Percentiles rank a stretch among this genome's conserved stretches.
Evolutionary conservation across 257 asterid species (phyloP).

Genomic region (Solanum sitiens): DNA sequence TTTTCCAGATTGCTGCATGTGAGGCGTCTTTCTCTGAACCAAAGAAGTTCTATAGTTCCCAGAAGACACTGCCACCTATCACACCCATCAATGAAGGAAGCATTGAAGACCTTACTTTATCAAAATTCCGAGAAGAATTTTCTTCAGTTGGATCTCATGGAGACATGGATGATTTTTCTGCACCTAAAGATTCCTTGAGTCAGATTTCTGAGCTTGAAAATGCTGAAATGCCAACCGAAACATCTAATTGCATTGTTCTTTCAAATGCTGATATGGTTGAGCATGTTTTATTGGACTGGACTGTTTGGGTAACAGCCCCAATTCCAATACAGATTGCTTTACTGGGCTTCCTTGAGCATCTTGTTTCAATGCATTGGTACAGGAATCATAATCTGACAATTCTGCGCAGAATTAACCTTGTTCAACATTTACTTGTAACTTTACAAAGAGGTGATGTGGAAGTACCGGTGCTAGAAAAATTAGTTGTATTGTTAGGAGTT

Average conservation of each 20-base stretch:
- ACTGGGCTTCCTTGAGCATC: slow-evolving; percentile 94
- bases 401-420: slow-evolving; percentile 92
- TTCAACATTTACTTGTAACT: slow-evolving; percentile 91
- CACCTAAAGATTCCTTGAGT: slow-evolving; percentile 77
- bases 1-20: slow-evolving; percentile 97
- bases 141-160: slow-evolving; percentile 87
- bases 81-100: slow-evolving; percentile 38
- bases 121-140: slow-evolving; percentile 75
- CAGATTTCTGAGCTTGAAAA: slow-evolving; percentile 84
- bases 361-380: slow-evolving; percentile 99
- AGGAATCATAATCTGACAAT: slow-evolving; percentile 95
- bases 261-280: slow-evolving; percentile 99
- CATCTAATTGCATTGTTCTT: slow-evolving; percentile 91
- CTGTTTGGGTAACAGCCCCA: slow-evolving; percentile 90
- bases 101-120: slow-evolving; percentile 66
- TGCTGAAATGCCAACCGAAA: slow-evolving; percentile 62
- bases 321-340: slow-evolving; percentile 78
- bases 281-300: slow-evolving; percentile 98
- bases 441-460: slow-evolving; percentile 99
- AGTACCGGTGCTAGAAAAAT: slow-evolving; percentile 86
- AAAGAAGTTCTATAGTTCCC: slow-evolving; percentile 33
- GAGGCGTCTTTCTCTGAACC: slow-evolving; percentile 98
- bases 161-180: slow-evolving; percentile 93
- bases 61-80: slow-evolving; percentile 44
- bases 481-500: slow-evolving; percentile 85